phyloP scores from a whole-genome alignment of 2,329 filamentous ascomycete genomes.

The Botrytis deweyae region DNA sequence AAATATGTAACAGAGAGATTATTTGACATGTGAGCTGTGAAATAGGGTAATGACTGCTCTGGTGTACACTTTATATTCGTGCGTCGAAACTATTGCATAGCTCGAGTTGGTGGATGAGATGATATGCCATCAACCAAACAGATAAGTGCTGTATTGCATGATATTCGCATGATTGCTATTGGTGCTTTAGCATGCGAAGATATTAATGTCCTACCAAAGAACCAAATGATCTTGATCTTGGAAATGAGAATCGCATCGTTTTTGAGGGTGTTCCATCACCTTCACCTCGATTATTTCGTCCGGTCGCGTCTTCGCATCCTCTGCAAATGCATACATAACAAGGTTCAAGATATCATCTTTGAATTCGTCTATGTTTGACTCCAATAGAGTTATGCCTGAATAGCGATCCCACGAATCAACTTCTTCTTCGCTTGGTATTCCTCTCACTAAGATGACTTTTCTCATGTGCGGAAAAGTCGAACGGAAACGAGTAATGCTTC shows the following conservation, averaged over 20 bases:
- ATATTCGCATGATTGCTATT: background rate
- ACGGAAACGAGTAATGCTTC: constrained; percentile 8
- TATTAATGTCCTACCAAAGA: background rate
- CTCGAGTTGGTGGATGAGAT: background rate
- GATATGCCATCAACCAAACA: background rate
- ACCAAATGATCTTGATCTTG: background rate
- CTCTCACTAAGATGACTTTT: constrained; percentile 12
- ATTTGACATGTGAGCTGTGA: background rate
- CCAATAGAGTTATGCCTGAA: constrained; percentile 12
- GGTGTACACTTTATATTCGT: background rate
- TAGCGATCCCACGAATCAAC: constrained; percentile 12
- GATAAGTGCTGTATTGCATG: background rate
- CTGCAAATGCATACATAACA: constrained; percentile 11
- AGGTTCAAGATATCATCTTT: constrained; percentile 1
- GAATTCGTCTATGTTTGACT: background rate
- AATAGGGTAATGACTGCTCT: background rate
- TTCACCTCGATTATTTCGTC: background rate
- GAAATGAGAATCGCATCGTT: background rate
- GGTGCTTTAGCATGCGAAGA: background rate
- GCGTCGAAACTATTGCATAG: background rate
- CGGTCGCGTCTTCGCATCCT: background rate
- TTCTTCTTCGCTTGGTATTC: constrained; percentile 16
- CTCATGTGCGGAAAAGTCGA: constrained; percentile 7
- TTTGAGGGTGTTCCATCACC: constrained; percentile 18
- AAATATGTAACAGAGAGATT: background rate